These are phyloP conservation scores for Aspergillus luchuensis DNA, from an alignment of 2,329 filamentous ascomycete genomes.

Conservation along the genomic window DNA sequence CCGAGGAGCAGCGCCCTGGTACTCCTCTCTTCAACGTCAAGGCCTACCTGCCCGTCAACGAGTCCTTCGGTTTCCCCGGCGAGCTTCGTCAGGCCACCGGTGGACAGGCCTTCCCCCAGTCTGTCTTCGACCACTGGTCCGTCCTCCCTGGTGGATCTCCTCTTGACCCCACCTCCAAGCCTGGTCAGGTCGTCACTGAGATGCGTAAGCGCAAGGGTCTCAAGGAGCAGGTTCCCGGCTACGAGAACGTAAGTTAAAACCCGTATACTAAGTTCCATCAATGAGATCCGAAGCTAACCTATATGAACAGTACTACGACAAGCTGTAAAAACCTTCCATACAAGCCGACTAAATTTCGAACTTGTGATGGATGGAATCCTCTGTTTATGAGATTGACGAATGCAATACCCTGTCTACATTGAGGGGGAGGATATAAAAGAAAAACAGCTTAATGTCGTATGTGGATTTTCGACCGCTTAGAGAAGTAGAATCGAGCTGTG, in stretches of 20 bases:
- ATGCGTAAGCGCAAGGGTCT: constrained; percentile 99
- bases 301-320: constrained; percentile 84
- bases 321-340: constrained; percentile 71
- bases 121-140: constrained; percentile 99
- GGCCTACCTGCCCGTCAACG: constrained; percentile 93
- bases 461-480: constrained; percentile 34
- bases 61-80: constrained; percentile 98
- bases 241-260: constrained; percentile 81
- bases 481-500: constrained; percentile 35
- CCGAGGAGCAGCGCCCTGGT: constrained; percentile 95
- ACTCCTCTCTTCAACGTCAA: constrained; percentile 99
- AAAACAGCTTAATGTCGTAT: constrained; percentile 34
- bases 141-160: constrained; percentile 90
- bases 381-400: constrained; percentile 48
- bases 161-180: constrained; percentile 78
- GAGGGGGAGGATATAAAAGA: constrained; percentile 30
- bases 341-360: constrained; percentile 46
- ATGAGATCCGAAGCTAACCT: constrained; percentile 22
- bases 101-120: constrained; percentile 98
- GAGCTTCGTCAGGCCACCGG: constrained; percentile 92
- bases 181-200: constrained; percentile 77
- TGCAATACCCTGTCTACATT: constrained; percentile 39
- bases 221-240: constrained; percentile 90
- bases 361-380: constrained; percentile 39
- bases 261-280: neutral